Evolutionary conservation across 495 filamentous ascomycete species (phyloP).

Genomic region (Jackrogersella minutella): DNA sequence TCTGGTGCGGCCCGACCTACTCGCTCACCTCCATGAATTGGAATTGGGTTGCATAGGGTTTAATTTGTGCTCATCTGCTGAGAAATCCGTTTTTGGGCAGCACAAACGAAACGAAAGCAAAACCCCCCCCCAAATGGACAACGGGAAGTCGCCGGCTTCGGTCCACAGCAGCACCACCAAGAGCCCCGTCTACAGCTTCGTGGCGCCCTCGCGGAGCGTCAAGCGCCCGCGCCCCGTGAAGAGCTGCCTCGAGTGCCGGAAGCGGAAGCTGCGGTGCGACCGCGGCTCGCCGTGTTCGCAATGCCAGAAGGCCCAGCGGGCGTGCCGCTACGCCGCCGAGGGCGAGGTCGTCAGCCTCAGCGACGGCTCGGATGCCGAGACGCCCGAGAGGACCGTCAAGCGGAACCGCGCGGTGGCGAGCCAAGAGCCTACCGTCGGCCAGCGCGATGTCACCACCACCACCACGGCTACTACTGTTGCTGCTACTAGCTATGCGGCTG

Average conservation of each 20-base stretch:
- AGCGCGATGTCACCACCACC: conserved; percentile 12
- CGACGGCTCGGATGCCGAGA: conserved; percentile 48
- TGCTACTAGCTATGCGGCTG: conserved; percentile 30
- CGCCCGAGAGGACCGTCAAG: conserved; percentile 44
- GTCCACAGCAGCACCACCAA: conserved; percentile 28
- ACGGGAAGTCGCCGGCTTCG: conserved; percentile 33
- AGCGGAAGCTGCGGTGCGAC: conserved; percentile 67
- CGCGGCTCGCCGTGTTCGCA: conserved; percentile 63
- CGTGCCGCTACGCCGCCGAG: conserved; percentile 48
- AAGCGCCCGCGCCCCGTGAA: conserved; percentile 56
- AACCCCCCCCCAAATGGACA: conserved; percentile 22
- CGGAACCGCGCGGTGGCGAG: conserved; percentile 33
- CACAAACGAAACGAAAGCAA: neutral
- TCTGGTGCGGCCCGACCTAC: conserved; percentile 19
- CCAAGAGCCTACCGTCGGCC: conserved; percentile 14
- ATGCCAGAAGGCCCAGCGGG: conserved; percentile 60
- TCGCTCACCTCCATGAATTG: conserved; percentile 29
- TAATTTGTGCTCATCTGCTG: conserved; percentile 1
- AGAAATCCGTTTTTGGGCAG: neutral
- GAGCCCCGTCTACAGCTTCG: conserved; percentile 31
- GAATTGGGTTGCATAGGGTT: neutral
- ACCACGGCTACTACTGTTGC: too few relatives aligned
- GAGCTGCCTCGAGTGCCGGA: conserved; percentile 58
- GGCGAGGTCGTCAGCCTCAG: conserved; percentile 44
- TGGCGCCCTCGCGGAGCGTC: conserved; percentile 43